Conservation (phyloP, 495 filamentous ascomycete species). For the Talaromyces stipitatus region DNA sequence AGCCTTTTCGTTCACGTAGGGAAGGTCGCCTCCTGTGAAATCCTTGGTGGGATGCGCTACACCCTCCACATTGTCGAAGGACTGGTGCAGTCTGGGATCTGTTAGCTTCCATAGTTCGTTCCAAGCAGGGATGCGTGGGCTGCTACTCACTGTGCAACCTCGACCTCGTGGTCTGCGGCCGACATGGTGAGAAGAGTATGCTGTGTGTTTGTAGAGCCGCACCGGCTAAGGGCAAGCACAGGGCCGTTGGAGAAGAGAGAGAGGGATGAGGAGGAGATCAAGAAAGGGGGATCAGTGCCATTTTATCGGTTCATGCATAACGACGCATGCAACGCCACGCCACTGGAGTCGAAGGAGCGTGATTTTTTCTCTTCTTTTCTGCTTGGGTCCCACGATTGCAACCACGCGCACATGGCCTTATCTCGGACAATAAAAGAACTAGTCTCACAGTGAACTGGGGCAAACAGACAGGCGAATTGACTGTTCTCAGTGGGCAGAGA, state of each 20-base stretch:
- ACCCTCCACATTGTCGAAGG: slow-evolving; percentile 21
- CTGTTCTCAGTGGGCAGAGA: not conserved
- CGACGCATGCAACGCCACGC: too few relatives aligned
- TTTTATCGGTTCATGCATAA: too few relatives aligned
- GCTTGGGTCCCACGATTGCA: not conserved
- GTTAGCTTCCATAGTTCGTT: slow-evolving; percentile 2
- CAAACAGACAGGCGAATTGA: not conserved
- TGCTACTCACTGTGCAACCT: slow-evolving; percentile 28
- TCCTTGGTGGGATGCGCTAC: slow-evolving; percentile 4
- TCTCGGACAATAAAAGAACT: not conserved
- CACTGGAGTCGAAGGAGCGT: too few relatives aligned
- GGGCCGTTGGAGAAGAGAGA: not conserved
- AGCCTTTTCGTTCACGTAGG: slow-evolving; percentile 26
- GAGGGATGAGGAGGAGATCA: not conserved
- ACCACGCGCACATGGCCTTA: not conserved
- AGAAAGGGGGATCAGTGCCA: too few relatives aligned
- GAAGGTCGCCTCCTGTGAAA: not conserved
- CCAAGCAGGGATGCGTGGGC: not conserved
- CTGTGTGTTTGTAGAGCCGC: not conserved
- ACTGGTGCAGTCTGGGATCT: slow-evolving; percentile 13
- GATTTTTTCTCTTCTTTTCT: not conserved
- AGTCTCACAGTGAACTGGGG: not conserved
- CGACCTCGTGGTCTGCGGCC: slow-evolving; percentile 24
- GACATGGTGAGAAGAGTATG: slow-evolving; percentile 19
- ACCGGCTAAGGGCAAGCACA: not conserved